These are phyloP conservation scores for Lactarius psammicola DNA, from an alignment of 768 basidiomycete species.

Conservation along the genomic window DNA sequence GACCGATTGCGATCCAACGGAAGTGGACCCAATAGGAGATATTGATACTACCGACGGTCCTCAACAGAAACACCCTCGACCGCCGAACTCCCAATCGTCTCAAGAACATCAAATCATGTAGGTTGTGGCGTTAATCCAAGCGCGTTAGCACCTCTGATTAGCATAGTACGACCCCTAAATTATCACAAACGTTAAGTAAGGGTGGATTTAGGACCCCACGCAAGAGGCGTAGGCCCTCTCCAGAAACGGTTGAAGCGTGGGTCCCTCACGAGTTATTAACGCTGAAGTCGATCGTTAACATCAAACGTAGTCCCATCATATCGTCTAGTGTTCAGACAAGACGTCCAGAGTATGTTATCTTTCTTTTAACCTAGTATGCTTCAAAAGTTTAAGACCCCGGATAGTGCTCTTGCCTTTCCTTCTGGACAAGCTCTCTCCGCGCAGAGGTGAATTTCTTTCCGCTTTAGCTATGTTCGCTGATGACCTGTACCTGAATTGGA, in stretches of 20 bases:
- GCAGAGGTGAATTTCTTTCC: conserved; percentile 2
- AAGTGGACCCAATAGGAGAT: conserved; percentile 37
- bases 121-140: neutral
- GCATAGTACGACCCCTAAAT: neutral
- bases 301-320: conserved; percentile 1
- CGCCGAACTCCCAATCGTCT: conserved; percentile 10
- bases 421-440: neutral
- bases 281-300: neutral
- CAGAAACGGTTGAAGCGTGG: neutral
- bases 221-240: conserved; percentile 16
- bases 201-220: conserved; percentile 11
- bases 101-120: conserved; percentile 5
- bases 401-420: conserved; percentile 5
- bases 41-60: conserved; percentile 33
- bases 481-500: neutral
- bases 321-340: neutral
- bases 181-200: conserved; percentile 4
- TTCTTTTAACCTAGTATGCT: neutral
- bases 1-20: conserved; percentile 37
- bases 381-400: neutral
- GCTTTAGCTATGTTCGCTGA: neutral
- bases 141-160: conserved; percentile 2
- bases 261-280: neutral
- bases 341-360: neutral
- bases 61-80: conserved; percentile 14